Evolutionary conservation across 306 rosid species (phyloP).

Genomic region (Acacia confusa): DNA sequence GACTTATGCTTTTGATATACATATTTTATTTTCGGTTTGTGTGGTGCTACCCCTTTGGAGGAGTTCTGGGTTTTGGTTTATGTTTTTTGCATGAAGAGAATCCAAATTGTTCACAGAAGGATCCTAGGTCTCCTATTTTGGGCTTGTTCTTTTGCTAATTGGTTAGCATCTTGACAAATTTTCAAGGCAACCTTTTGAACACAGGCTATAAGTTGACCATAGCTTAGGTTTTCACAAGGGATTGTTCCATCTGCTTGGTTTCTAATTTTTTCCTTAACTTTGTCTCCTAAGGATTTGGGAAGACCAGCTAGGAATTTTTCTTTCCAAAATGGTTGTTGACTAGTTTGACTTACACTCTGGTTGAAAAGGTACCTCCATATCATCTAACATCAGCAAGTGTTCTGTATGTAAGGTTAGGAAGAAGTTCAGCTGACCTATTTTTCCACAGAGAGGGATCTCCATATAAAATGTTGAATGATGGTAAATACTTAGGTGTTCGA

Average conservation of each 20-base stretch:
- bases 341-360: too few relatives aligned
- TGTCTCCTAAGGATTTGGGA: too few relatives aligned
- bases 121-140: neutral
- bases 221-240: neutral
- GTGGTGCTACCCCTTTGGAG: neutral
- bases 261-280: too few relatives aligned
- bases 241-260: neutral
- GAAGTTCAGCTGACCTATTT: too few relatives aligned
- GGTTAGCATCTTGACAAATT: neutral
- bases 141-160: neutral
- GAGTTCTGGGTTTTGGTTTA: neutral
- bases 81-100: neutral
- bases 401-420: too few relatives aligned
- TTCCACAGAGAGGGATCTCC: too few relatives aligned
- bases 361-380: too few relatives aligned
- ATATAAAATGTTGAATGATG: too few relatives aligned
- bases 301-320: too few relatives aligned
- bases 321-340: too few relatives aligned
- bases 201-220: neutral
- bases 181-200: neutral
- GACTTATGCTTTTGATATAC: neutral
- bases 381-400: too few relatives aligned
- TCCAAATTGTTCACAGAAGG: neutral
- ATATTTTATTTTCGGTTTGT: accelerated
- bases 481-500: too few relatives aligned